Evolutionary conservation across 352 stramenopile species (phyloP).

Genomic region (Phytophthora pseudosyringae): DNA sequence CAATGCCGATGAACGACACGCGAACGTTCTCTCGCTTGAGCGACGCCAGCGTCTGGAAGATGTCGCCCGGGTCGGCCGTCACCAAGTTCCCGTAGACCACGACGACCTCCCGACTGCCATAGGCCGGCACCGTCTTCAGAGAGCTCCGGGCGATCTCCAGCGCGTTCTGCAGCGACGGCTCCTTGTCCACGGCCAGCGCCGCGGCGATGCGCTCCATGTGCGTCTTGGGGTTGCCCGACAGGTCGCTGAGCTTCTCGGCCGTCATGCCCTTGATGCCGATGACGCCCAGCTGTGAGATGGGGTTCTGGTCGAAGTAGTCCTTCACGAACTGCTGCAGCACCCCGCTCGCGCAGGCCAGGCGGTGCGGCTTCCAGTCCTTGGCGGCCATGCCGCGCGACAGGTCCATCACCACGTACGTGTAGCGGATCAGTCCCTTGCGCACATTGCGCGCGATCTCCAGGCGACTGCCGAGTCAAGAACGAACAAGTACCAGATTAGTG

Average conservation of each 20-base stretch:
- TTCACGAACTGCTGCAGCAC: slow-evolving; percentile 88
- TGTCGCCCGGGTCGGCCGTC: slow-evolving; percentile 96
- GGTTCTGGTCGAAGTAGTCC: slow-evolving; percentile 96
- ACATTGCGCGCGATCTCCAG: slow-evolving; percentile 87
- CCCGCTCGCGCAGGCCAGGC: slow-evolving; percentile 65
- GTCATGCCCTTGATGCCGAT: slow-evolving; percentile 91
- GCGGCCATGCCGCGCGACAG: slow-evolving; percentile 85
- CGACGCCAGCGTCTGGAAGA: slow-evolving; percentile 93
- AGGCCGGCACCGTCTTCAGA: slow-evolving; percentile 92
- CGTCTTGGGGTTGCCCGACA: slow-evolving; percentile 89
- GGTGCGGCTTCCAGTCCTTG: slow-evolving; percentile 90
- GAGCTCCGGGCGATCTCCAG: slow-evolving; percentile 89
- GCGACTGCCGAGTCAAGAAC: slow-evolving; percentile 36
- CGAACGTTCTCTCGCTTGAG: slow-evolving; percentile 92
- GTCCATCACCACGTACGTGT: slow-evolving; percentile 87
- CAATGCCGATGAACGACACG: slow-evolving; percentile 94
- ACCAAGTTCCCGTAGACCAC: slow-evolving; percentile 95
- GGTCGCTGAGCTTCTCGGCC: slow-evolving; percentile 91
- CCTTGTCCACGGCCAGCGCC: slow-evolving; percentile 74
- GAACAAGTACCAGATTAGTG: slow-evolving; percentile 7
- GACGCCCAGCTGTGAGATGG: slow-evolving; percentile 92
- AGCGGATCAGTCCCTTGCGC: slow-evolving; percentile 86
- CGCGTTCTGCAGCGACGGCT: slow-evolving; percentile 92
- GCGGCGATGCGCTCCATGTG: slow-evolving; percentile 85
- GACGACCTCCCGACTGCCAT: slow-evolving; percentile 92